Conservation (phyloP, 108 stramenopile genomes). For the Conticribra guillardii region DNA sequence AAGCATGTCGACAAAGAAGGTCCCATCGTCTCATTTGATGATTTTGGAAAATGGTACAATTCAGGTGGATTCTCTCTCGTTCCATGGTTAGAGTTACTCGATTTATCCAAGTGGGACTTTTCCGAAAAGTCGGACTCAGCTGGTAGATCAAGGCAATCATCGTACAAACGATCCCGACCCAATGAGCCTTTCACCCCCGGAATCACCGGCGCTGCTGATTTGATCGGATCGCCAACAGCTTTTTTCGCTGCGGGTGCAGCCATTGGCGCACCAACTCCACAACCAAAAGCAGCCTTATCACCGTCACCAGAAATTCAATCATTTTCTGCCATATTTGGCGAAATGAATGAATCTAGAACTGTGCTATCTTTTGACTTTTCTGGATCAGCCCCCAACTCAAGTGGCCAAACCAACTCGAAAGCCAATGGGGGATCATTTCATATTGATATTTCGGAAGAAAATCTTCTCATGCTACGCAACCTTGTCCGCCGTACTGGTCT, state of each 20-base stretch:
- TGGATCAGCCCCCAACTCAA: slow-evolving; percentile 37
- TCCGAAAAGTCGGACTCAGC: slow-evolving; percentile 12
- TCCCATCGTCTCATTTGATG: slow-evolving; percentile 55
- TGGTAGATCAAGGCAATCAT: slow-evolving; percentile 5
- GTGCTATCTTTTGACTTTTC: slow-evolving; percentile 84
- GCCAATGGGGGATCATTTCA: slow-evolving; percentile 36
- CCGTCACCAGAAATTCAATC: slow-evolving; percentile 25
- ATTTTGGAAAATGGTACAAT: slow-evolving; percentile 85
- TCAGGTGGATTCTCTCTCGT: slow-evolving; percentile 74
- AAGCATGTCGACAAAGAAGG: background rate
- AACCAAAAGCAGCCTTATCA: slow-evolving; percentile 9
- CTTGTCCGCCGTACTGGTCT: slow-evolving; percentile 75
- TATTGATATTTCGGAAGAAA: slow-evolving; percentile 85
- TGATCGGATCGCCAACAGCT: slow-evolving; percentile 44
- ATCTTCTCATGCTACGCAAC: slow-evolving; percentile 64
- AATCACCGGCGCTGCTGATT: slow-evolving; percentile 16
- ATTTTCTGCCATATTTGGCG: slow-evolving; percentile 51
- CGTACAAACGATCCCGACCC: slow-evolving; percentile 30
- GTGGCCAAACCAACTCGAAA: background rate
- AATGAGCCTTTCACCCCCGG: slow-evolving; percentile 21
- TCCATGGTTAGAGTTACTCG: slow-evolving; percentile 88
- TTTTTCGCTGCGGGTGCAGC: slow-evolving; percentile 40
- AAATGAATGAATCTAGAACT: slow-evolving; percentile 53
- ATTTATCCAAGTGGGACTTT: slow-evolving; percentile 78
- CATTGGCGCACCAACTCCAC: slow-evolving; percentile 27